Evolutionary conservation across 106 monocot genomes (phyloP), one percentile per base, ranked within the genome.

Genomic region (Narthecium ossifragum): DNA sequence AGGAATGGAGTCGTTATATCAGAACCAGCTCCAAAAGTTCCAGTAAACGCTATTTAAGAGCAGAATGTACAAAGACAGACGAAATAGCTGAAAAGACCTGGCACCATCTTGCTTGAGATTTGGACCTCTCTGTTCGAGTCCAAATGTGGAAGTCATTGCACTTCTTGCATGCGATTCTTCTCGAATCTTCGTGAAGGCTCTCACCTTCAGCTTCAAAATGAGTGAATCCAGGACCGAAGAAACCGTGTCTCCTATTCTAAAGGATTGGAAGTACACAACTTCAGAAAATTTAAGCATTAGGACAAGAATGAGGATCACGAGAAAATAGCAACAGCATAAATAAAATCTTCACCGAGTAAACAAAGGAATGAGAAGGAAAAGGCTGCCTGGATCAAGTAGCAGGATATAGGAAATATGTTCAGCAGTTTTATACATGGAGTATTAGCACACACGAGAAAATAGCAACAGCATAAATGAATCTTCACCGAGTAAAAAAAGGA

Each of bases 71-170:
- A 47, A 34, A 29, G 5, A 75, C 8, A 55, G 30, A 46, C 31
- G 31, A 8, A 34, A 27, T 18, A 68, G 25, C n/a, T n/a, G 57
- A 47, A 56, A 55, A 6, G 52, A 99, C 98, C 91, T 99, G 91
- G 64, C 98, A 99, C 86, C 87, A 88, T 85, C 98, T 76, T 74
- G 91, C 98, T 72, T 46, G 75, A 6, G 88, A 79, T 58, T 99
- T 99, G 22, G 84, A 72, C 77, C 83, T 80, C 41, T 72, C 69
- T 57, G 79, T 77, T 26, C 39, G 76, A 39, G 49, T 73, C 98
- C 98, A 98, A 21, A 84, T 53, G 48, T 98, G 98, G 32, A 82
- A 91, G 61, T 73, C 61, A 41, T 71, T 64, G 43, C 98, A 91
- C 50, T 79, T 90, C 54, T 91, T 91, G 84, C 98, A 98, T 11